Conservation (phyloP, 495 filamentous ascomycete genomes). For the Daldinia decipiens region DNA sequence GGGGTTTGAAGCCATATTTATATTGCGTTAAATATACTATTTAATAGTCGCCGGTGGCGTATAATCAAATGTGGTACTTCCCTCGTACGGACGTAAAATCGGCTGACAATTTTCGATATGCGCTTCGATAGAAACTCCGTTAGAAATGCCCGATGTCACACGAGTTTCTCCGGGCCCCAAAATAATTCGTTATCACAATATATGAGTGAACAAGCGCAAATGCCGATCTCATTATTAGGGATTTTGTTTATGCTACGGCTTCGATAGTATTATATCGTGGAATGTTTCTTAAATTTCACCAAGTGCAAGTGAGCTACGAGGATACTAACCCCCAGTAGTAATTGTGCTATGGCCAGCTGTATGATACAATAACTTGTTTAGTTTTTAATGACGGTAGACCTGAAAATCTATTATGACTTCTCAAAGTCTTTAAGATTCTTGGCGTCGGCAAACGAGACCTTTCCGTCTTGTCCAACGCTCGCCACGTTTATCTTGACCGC, state of each 20-base stretch:
- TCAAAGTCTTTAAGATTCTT: slow-evolving; percentile 64
- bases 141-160: not conserved
- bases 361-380: slow-evolving; percentile 13
- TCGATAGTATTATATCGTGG: not conserved
- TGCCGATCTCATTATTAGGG: not conserved
- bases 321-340: not conserved
- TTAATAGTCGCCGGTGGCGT: too few species aligned
- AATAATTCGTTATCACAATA: not conserved
- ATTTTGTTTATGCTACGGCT: not conserved
- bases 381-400: not conserved
- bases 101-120: not conserved
- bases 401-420: slow-evolving; percentile 32
- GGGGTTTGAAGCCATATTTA: not conserved
- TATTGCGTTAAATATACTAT: too few species aligned
- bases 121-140: not conserved
- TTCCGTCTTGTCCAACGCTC: slow-evolving; percentile 70
- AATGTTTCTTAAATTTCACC: not conserved
- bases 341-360: slow-evolving; percentile 8
- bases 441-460: slow-evolving; percentile 73
- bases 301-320: not conserved
- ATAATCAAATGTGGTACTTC: not conserved
- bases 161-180: not conserved
- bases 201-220: not conserved
- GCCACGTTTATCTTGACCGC: slow-evolving; percentile 61
- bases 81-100: not conserved